Base-by-base conservation (phyloP, 495 filamentous ascomycete species). In the Penicillium maclennaniae region DNA sequence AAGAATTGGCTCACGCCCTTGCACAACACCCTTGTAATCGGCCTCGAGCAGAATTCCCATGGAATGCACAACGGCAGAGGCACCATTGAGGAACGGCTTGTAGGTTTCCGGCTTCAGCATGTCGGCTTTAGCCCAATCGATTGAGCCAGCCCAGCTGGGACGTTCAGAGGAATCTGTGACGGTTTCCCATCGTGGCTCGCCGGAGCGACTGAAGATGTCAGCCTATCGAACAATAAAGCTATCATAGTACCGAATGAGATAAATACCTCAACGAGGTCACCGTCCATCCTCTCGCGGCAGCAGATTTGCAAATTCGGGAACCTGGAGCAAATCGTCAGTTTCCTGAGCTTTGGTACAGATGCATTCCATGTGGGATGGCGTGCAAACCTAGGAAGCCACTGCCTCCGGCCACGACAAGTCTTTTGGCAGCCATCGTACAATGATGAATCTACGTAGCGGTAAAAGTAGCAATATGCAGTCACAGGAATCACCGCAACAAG, bases 41-140 rank as follows among this genome's bases (percentile, higher is more conserved):
- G 92, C 92, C 72, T 98, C 93, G 12, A 98, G 79, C n/a, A 98
- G 77, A 47, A 98, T 97, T 7, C 93, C 93, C 85, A 96, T 88
- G 55, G 77, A 87, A 72, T 98, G 93, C 19, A 98, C 86, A 14
- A 97, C 91, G 27, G 84, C 89, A 63, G 88, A 84, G 41, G 92
- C 88, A 28, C 77, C 81, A 44, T 79, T 75, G 48, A 98, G 78
- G 26, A 87, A 78, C 2, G 83, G 68, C 20, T 80, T 80, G 72
- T 96, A 98, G 42, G 84, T 85, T 0, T 80, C 70, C 2, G 93
- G 93, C 31, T 86, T 79, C 46, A 98, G 78, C 55, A 97, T 84
- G 72, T 98, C 88, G 47, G 84, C 93, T 50, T 83, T 86, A 47
- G 87, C 83, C 95, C 93, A 98, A 53, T 83, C 76, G 4, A 98